Conservation (phyloP, 1,284 basidiomycete species). For the Stereum hirsutum region DNA sequence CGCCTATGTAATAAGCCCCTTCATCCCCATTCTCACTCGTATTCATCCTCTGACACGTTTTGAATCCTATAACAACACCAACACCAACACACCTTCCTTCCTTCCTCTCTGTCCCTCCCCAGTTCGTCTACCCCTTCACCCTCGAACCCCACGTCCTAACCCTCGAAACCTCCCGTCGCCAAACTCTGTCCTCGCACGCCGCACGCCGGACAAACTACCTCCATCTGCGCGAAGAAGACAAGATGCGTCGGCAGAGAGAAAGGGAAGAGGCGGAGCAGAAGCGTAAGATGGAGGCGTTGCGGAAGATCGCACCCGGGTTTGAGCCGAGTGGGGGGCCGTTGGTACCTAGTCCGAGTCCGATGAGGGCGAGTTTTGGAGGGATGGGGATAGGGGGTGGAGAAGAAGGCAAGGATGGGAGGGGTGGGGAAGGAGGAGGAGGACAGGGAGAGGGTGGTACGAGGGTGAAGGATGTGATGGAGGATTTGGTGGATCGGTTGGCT, state of each 20-base stretch:
- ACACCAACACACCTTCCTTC: neutral
- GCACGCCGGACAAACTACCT: conserved; percentile 65
- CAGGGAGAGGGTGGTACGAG: conserved; percentile 3
- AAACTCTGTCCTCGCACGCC: conserved; percentile 55
- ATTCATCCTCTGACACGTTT: no score
- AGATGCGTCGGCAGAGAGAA: conserved; percentile 57
- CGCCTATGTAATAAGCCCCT: conserved; percentile 61
- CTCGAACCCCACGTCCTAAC: conserved; percentile 79
- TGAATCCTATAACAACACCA: no score
- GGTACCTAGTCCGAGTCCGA: conserved; percentile 33
- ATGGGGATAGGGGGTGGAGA: neutral
- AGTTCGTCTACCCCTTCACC: conserved; percentile 94
- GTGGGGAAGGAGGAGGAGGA: neutral
- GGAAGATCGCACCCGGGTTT: conserved; percentile 68
- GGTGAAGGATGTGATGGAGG: conserved; percentile 64
- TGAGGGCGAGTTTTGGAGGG: conserved; percentile 8
- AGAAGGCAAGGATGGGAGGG: neutral
- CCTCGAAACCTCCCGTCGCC: conserved; percentile 58
- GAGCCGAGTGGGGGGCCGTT: conserved; percentile 49
- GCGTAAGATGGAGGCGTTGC: conserved; percentile 65
- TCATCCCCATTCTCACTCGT: no score
- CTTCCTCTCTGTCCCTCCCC: conserved; percentile 4
- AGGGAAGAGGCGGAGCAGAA: conserved; percentile 74
- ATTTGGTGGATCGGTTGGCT: conserved; percentile 71
- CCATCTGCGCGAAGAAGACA: conserved; percentile 64